Evolutionary conservation across 306 rosid genomes (phyloP), one percentile per base, ranked within the genome.

Genomic region (Cyclanthera cordifolia): DNA sequence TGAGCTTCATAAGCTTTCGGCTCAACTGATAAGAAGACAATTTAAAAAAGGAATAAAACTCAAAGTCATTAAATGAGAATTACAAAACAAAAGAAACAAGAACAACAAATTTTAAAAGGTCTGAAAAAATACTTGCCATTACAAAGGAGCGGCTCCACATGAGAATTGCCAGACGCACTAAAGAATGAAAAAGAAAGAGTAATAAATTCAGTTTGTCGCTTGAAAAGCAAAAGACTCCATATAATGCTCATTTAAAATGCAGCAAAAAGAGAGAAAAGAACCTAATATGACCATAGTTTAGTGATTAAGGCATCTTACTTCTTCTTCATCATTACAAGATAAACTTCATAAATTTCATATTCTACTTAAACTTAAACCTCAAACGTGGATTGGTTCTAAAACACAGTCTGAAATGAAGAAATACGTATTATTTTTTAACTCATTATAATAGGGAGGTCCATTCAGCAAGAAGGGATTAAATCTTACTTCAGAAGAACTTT

Each of bases 1-100:
- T 93, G 88, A 74, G 79, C 76, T 65, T 93, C 92, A 74, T 84
- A 90, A 69, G 74, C 82, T 83, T 83, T 90, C 56, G 75, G 84
- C 21, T 76, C 70, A 79, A 93, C 99, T 93, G 94, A 53, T 45
- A 72, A 75, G 67, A 71, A 30, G 21, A 57, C 73, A 59, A 83
- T 72, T 53, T 28, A 15, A 34, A 20, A 52, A 25, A 54, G 60
- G 49, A 6, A 37, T 70, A 2, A 32, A 58, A 45, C 43, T 24
- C 55, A 16, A 57, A 25, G 49, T 72, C 75, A 17, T 57, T 21
- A 41, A 25, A 69, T 11, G 34, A 45, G 70, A 53, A 65, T 65
- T 65, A 21, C 43, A 37, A 61, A 59, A 21, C 46, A 67, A 48
- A 5, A 50, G 47, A 37, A 67, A 78, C 20, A 73, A 75, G 57